phyloP scores from a whole-genome alignment of 2,329 filamentous ascomycete genomes.

The Fusarium caatingaense region DNA sequence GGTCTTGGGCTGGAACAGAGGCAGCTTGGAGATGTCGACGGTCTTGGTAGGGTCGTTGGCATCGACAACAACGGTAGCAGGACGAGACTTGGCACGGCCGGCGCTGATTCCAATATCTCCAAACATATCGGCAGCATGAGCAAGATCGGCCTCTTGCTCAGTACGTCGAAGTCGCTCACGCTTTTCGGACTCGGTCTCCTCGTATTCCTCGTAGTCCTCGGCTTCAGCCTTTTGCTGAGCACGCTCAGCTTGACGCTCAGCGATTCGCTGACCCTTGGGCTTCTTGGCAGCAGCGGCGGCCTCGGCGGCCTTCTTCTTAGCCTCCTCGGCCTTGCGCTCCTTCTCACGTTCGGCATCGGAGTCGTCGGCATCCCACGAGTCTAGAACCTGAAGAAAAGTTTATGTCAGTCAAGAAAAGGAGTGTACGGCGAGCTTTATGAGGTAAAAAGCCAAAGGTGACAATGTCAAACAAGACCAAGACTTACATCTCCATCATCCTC shows the following conservation, averaged over 20 bases:
- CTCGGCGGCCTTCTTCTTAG: conserved; percentile 89
- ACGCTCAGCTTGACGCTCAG: conserved; percentile 77
- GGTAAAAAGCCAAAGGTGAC: not conserved
- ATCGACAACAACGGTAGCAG: conserved; percentile 75
- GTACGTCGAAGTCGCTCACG: conserved; percentile 80
- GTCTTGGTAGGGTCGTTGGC: conserved; percentile 78
- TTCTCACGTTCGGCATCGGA: conserved; percentile 97
- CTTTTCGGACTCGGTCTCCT: conserved; percentile 78
- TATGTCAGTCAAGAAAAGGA: conserved; percentile 5
- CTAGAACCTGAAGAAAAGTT: conserved; percentile 75
- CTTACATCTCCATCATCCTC: conserved; percentile 85
- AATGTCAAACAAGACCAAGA: conserved; percentile 20
- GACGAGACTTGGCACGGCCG: conserved; percentile 75
- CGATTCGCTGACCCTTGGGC: conserved; percentile 85
- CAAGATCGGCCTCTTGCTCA: conserved; percentile 89
- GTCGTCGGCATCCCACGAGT: conserved; percentile 97
- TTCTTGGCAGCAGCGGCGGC: conserved; percentile 93
- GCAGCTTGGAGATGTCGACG: conserved; percentile 82
- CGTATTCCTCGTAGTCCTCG: conserved; percentile 71
- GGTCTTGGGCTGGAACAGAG: conserved; percentile 88
- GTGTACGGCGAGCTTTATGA: not conserved
- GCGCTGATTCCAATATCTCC: conserved; percentile 75
- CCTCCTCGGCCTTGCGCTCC: conserved; percentile 84
- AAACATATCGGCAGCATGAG: conserved; percentile 92
- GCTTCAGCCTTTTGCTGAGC: conserved; percentile 63